Base-by-base conservation (phyloP, 306 rosid species). In the Cicer arietinum region DNA sequence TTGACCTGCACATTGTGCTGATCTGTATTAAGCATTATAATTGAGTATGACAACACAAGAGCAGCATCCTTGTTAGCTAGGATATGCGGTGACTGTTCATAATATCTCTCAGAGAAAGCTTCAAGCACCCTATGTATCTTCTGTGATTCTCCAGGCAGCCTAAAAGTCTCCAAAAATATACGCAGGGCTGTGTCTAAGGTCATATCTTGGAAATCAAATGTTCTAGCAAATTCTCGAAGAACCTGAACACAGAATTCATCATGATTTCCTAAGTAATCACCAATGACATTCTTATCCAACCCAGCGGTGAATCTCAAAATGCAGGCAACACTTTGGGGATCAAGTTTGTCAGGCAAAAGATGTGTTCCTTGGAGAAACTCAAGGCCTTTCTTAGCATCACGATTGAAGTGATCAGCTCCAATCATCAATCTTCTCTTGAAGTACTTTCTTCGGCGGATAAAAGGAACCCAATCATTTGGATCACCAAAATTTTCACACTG, bases 41-140 rank as follows among this genome's bases (percentile, higher is more conserved):
- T 77, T 1, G 99, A 90, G 81, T 94, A 94, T 30, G 99, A 92
- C 62, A 92, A 79, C 61, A 94, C 81, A 61, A 94, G 91, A 83
- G 99, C 99, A 77, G 97, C 97, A 83, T 94, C 99, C 92, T 90
- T 94, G 82, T 94, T 94, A 43, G 89, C 95, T 35, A 94, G 90
- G 77, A 92, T 88, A 69, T 80, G 92, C 8, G 95, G 96, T 14
- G 97, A 94, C 67, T 94, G 97, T 81, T 89, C 99, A 79, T 94
- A 94, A 79, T 90, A 94, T 89, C 97, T 92, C 88, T 92, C 99
- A 59, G 99, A 94, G 80, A 94, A 94, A 73, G 99, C 97, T 87
- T 94, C 99, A 69, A 94, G 97, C 75, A 94, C 99, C 85, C 99
- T 85, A 53, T 94, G 99, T 76, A 92, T 94, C 92, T 94, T 94